Evolutionary conservation across 345 rosid genomes (phyloP), one percentile per base, ranked within the genome.

Genomic region (Populus pruinosa): DNA sequence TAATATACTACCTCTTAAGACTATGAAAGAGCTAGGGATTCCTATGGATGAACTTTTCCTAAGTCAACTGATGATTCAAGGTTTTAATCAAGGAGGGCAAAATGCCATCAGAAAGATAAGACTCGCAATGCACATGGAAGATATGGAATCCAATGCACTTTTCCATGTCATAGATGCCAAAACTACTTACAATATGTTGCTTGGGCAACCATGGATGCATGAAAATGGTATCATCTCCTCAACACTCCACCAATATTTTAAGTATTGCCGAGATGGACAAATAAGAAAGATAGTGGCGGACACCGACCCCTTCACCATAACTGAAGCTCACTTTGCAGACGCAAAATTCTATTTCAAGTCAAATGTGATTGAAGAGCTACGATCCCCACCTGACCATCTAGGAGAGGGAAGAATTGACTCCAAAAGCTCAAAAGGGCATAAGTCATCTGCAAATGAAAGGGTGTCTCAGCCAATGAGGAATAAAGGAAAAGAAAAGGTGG

Each of bases 191-290:
- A 67, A 67, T 10, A 11, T 41, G 20, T 41, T 69, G 49, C 16
- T 69, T 21, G 53, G 72, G 17, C 6, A 20, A 5, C 66, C 67
- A 1, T 76, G 79, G 79, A 47, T 76, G 6, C 79, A 76, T 47
- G 66, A 68, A 49, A 49, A 76, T 68, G 73, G 55, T 0, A 69
- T 76, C 47, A 41, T 76, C 5, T 49, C 73, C 2, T 68, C 73
- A 8, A 67, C 49, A 12, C 72, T 76, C 3, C 73, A 76, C 36
- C 67, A 67, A n/a, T 76, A 59, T 59, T 38, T 76, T 10, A 68
- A 76, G 21, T 69, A 67, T 3, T n/a, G 36, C 1, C 5, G 35
- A 16, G 33, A 67, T 67, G 64, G 78, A 6, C 33, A 33, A 29
- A 17, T 36, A 8, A 67, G 21, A 31, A 76, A 20, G 12, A 44